Conservation (phyloP, 768 basidiomycete species). For the Aureoboletus auriporus region DNA sequence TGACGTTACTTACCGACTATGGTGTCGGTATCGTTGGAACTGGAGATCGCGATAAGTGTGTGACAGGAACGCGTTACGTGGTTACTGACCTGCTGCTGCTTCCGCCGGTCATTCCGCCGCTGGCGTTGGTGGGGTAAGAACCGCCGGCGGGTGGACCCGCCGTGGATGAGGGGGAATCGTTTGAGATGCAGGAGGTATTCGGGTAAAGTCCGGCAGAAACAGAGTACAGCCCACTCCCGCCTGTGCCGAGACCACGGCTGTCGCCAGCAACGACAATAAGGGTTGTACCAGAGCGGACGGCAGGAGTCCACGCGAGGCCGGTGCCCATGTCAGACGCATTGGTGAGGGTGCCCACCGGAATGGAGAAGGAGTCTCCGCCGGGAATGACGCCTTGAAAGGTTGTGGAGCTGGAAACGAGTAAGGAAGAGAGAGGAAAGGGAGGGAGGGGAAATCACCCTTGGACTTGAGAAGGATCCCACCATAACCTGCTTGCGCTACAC, state of each 20-base stretch:
- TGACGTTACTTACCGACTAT: slow-evolving; percentile 42
- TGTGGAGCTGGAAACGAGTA: slow-evolving; percentile 39
- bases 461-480: slow-evolving; percentile 53
- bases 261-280: slow-evolving; percentile 69
- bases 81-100: slow-evolving; percentile 25
- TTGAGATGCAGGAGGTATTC: slow-evolving; percentile 52
- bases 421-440: not conserved
- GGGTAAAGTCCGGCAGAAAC: slow-evolving; percentile 49
- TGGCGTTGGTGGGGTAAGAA: slow-evolving; percentile 54
- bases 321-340: slow-evolving; percentile 42
- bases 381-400: slow-evolving; percentile 72
- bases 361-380: slow-evolving; percentile 69
- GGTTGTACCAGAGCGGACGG: slow-evolving; percentile 60
- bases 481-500: slow-evolving; percentile 59
- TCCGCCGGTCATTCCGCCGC: slow-evolving; percentile 30
- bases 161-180: slow-evolving; percentile 70
- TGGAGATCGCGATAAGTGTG: slow-evolving; percentile 8
- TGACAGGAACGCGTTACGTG: not conserved
- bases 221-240: slow-evolving; percentile 58
- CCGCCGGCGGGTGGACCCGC: slow-evolving; percentile 75
- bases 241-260: slow-evolving; percentile 59
- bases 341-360: slow-evolving; percentile 51
- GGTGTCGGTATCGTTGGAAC: slow-evolving; percentile 40
- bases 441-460: slow-evolving; percentile 43
- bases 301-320: slow-evolving; percentile 68